Evolutionary conservation across 2,329 filamentous ascomycete genomes (phyloP).

Genomic region (Exophiala alcalophila): DNA sequence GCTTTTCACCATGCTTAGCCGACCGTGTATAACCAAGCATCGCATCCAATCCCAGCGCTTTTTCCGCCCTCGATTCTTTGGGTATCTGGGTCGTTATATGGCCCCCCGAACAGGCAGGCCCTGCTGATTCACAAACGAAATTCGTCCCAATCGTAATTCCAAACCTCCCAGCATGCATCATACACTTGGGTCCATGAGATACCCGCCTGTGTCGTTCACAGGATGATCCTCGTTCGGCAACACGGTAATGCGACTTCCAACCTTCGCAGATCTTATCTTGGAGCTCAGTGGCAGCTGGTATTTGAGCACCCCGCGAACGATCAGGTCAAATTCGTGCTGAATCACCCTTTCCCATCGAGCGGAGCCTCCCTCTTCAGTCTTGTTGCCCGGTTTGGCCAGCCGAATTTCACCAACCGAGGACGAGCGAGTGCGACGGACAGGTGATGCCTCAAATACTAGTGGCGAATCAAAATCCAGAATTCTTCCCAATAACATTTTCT

Average conservation of each 20-base stretch:
- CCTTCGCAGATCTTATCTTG: conserved; percentile 50
- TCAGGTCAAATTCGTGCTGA: conserved; percentile 87
- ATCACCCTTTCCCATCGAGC: conserved; percentile 88
- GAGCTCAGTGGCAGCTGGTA: conserved; percentile 66
- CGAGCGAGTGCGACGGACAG: conserved; percentile 70
- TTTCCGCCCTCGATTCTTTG: conserved; percentile 14
- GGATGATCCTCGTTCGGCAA: conserved; percentile 37
- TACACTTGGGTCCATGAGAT: neutral
- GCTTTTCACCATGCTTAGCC: conserved; percentile 8
- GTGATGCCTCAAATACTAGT: conserved; percentile 83
- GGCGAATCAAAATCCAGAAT: conserved; percentile 85
- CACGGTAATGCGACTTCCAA: conserved; percentile 43
- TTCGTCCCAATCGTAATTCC: conserved; percentile 24
- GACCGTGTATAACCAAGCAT: conserved; percentile 21
- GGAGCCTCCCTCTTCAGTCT: conserved; percentile 75
- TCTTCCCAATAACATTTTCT: conserved; percentile 88
- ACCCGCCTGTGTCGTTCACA: conserved; percentile 16
- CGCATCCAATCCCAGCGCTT: conserved; percentile 17
- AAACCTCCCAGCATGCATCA: neutral
- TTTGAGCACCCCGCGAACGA: conserved; percentile 84
- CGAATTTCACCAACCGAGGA: conserved; percentile 80
- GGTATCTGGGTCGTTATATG: conserved; percentile 25
- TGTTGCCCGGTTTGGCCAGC: conserved; percentile 78
- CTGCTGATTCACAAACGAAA: conserved; percentile 28
- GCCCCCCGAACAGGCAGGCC: conserved; percentile 6